These are phyloP conservation scores for Aspergillus fischeri DNA, from an alignment of 2,329 filamentous ascomycete genomes.

Conservation along the genomic window DNA sequence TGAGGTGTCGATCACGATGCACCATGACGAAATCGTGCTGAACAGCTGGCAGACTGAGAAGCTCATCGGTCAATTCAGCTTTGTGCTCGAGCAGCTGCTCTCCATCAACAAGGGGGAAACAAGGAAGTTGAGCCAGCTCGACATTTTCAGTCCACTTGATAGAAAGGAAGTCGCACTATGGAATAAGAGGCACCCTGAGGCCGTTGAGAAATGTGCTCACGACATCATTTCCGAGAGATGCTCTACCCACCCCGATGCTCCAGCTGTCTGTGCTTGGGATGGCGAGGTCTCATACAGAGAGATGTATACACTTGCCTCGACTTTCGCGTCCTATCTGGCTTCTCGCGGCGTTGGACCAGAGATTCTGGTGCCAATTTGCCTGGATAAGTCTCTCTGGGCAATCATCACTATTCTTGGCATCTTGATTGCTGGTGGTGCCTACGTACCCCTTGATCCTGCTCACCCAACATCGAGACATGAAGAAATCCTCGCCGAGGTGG, in stretches of 20 bases:
- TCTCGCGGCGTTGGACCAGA: conserved; percentile 31
- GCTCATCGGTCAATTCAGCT: conserved; percentile 50
- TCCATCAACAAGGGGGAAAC: conserved; percentile 17
- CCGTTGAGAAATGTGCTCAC: conserved; percentile 29
- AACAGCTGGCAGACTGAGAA: conserved; percentile 49
- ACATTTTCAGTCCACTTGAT: conserved; percentile 32
- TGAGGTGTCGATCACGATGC: conserved; percentile 57
- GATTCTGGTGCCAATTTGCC: conserved; percentile 29
- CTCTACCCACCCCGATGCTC: conserved; percentile 22
- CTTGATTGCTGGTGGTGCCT: conserved; percentile 32
- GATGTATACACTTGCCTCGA: conserved; percentile 25
- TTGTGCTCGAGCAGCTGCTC: conserved; percentile 33
- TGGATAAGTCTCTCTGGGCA: conserved; percentile 34
- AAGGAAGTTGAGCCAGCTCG: conserved; percentile 24
- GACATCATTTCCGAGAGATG: conserved; percentile 28
- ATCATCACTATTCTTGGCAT: conserved; percentile 31
- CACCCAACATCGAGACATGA: conserved; percentile 31
- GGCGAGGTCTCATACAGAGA: conserved; percentile 31
- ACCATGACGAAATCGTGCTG: conserved; percentile 61
- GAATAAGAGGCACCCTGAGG: conserved; percentile 25
- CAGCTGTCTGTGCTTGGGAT: conserved; percentile 35
- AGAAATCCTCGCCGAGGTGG: conserved; percentile 29
- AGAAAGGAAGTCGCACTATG: conserved; percentile 28
- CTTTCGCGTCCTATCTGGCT: conserved; percentile 27
- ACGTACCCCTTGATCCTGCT: conserved; percentile 32